These are phyloP conservation scores for Claviceps humidiphila DNA, from an alignment of 2,329 filamentous ascomycete genomes.

Conservation along the genomic window DNA sequence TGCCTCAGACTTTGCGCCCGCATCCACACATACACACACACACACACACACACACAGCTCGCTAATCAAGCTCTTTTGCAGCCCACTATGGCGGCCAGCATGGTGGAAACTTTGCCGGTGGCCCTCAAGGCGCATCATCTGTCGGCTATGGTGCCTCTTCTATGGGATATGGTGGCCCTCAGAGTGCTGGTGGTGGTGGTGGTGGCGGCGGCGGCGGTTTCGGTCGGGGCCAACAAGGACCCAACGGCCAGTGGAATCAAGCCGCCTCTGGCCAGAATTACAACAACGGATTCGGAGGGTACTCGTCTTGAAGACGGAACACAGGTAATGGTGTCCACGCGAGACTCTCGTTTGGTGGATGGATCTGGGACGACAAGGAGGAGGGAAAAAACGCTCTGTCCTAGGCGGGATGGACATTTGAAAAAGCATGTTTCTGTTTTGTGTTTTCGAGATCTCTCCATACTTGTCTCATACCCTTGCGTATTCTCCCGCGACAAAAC, in stretches of 20 bases:
- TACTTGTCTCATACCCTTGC: slow-evolving; percentile 10
- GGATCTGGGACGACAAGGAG: slow-evolving; percentile 2
- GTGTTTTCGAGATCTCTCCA: slow-evolving; percentile 8
- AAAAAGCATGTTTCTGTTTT: slow-evolving; percentile 9
- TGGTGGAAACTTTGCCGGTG: slow-evolving; percentile 50
- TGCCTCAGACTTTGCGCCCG: not conserved
- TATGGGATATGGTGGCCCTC: slow-evolving; percentile 57
- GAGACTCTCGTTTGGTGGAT: slow-evolving; percentile 3
- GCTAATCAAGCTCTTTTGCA: slow-evolving; percentile 12
- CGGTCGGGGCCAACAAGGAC: slow-evolving; percentile 57
- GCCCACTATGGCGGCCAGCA: slow-evolving; percentile 52
- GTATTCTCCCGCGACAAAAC: slow-evolving; percentile 9
- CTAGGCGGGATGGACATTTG: slow-evolving; percentile 6
- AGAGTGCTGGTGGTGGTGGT: slow-evolving; percentile 66
- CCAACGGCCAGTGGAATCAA: slow-evolving; percentile 43
- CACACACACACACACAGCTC: not conserved
- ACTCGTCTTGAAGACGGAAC: slow-evolving; percentile 38
- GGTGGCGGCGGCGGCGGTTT: slow-evolving; percentile 43
- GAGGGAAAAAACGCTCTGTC: slow-evolving; percentile 4
- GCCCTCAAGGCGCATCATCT: slow-evolving; percentile 47
- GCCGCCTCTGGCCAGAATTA: slow-evolving; percentile 41
- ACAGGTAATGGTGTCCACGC: slow-evolving; percentile 2
- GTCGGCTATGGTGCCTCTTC: slow-evolving; percentile 51
- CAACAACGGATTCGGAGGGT: slow-evolving; percentile 47
- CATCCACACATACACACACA: not conserved